Evolutionary conservation across 1,284 basidiomycete species (phyloP).

Genomic region (Rugiboletus extremiorientalis): DNA sequence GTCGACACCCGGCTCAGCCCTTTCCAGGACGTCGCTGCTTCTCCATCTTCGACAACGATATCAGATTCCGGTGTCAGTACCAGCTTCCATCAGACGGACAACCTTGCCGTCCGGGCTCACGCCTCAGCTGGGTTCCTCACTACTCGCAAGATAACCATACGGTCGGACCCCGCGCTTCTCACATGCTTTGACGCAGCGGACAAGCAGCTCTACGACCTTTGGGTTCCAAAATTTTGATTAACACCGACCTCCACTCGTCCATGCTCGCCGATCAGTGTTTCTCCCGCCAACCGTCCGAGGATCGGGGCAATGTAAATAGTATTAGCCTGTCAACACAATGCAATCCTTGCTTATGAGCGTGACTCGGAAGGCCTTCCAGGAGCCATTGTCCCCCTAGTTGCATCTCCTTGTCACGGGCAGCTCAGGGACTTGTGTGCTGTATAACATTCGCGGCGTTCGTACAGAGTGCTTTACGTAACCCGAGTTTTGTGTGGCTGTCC

Average conservation of each 20-base stretch:
- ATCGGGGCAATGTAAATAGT: neutral
- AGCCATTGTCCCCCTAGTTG: neutral
- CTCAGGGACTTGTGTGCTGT: no score
- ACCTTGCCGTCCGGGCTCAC: conserved; percentile 23
- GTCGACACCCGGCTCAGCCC: neutral
- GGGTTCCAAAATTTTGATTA: conserved; percentile 53
- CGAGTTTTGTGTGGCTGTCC: neutral
- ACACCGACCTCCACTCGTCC: no score
- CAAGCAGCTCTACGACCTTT: conserved; percentile 70
- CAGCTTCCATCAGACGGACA: conserved; percentile 21
- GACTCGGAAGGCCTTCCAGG: neutral
- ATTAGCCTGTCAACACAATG: neutral
- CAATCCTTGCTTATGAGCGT: neutral
- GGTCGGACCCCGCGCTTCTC: conserved; percentile 60
- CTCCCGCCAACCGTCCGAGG: neutral
- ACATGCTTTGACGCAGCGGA: conserved; percentile 73
- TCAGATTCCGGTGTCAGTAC: conserved; percentile 29
- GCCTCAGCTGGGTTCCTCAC: conserved; percentile 30
- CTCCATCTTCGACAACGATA: conserved; percentile 35
- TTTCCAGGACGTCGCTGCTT: conserved; percentile 19
- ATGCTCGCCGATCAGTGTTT: neutral
- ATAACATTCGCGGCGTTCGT: no score
- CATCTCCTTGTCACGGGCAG: neutral
- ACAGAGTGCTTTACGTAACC: conserved; percentile 28
- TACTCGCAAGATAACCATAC: conserved; percentile 46